Evolutionary conservation across 805 yeast species (phyloP).

Genomic region (Cyberlindnera saturnus): DNA sequence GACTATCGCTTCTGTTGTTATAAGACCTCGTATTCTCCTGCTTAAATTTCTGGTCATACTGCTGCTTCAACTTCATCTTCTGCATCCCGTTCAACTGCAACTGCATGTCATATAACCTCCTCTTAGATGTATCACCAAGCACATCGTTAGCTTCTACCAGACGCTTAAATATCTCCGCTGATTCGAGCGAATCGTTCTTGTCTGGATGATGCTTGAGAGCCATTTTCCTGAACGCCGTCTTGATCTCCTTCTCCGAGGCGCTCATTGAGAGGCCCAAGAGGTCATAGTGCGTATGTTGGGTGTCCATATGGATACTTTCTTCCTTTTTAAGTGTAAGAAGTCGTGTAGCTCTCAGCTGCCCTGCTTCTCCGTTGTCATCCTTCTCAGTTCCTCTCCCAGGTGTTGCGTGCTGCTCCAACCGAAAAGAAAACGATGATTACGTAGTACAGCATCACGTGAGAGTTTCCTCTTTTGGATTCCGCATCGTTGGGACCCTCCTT

Average conservation of each 20-base stretch:
- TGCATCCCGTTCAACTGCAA: neutral
- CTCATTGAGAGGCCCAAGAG: slow-evolving; percentile 21
- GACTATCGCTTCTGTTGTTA: neutral
- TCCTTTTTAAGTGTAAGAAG: too few relatives aligned
- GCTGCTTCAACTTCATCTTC: neutral
- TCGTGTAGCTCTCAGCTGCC: too few relatives aligned
- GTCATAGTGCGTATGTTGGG: slow-evolving; percentile 20
- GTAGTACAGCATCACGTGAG: too few relatives aligned
- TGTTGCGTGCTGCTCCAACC: too few relatives aligned
- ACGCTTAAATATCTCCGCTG: slow-evolving; percentile 26
- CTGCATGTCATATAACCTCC: slow-evolving; percentile 24
- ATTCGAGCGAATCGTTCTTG: slow-evolving; percentile 20
- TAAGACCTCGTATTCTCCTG: neutral
- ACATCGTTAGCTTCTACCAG: slow-evolving; percentile 29
- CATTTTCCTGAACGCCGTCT: slow-evolving; percentile 34
- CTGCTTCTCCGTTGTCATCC: too few relatives aligned
- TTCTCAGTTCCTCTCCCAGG: too few relatives aligned
- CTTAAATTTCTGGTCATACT: neutral
- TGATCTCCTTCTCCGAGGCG: slow-evolving; percentile 24
- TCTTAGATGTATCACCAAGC: slow-evolving; percentile 22
- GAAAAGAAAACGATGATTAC: too few relatives aligned
- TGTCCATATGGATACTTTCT: neutral
- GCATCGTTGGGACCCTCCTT: too few relatives aligned
- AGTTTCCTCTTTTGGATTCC: too few relatives aligned
- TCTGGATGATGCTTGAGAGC: slow-evolving; percentile 44